Evolutionary conservation across 2,329 filamentous ascomycete species (phyloP).

Genomic region (Raffaelea arxii): DNA sequence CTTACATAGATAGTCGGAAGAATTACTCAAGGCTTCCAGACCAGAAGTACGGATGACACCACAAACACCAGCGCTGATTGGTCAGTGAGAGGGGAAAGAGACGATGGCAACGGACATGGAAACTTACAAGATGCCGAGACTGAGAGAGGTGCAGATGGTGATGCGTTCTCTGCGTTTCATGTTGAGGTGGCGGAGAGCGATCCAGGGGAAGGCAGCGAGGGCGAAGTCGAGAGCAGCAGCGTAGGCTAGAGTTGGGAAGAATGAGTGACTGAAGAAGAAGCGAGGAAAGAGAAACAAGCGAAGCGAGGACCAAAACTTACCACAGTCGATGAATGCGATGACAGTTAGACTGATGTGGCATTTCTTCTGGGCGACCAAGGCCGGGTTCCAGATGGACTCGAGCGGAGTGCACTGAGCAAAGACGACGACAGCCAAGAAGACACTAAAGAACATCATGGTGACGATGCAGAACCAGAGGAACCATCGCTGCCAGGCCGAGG

Average conservation of each 20-base stretch:
- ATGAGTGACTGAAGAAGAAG: too few relatives aligned
- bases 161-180: neutral
- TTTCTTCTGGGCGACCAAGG: neutral
- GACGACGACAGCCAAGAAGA: neutral
- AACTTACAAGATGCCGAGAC: neutral
- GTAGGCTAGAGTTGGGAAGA: too few relatives aligned
- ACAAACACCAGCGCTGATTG: neutral
- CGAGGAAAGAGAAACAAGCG: too few relatives aligned
- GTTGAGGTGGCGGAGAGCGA: neutral
- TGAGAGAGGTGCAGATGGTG: neutral
- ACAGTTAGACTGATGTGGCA: neutral
- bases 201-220: neutral
- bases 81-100: neutral
- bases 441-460: neutral
- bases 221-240: neutral
- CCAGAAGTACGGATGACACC: neutral
- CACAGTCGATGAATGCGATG: neutral
- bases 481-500: neutral
- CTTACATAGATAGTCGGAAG: neutral
- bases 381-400: neutral
- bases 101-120: too few relatives aligned
- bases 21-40: neutral
- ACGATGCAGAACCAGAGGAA: neutral
- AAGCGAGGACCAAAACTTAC: neutral
- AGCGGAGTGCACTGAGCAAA: neutral